Evolutionary conservation across 345 rosid species (phyloP), one percentile per base, ranked within the genome.

Genomic region (Leavenworthia alabamica): DNA sequence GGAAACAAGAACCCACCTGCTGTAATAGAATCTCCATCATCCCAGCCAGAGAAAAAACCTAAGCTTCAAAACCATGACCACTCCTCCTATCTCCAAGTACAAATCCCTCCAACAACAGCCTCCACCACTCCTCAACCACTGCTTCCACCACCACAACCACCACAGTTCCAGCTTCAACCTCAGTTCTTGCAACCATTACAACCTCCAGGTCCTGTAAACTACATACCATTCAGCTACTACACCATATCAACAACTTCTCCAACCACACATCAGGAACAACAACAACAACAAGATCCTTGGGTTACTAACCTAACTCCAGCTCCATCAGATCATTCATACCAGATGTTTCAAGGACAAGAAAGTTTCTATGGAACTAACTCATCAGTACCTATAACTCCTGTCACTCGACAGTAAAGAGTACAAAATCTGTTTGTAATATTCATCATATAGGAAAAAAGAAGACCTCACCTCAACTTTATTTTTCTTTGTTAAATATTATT

Each of bases 31-130:
- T 5, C 67, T 8, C 62, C 81, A 19, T 52, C 86, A 15, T 66
- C 83, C 50, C 81, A 78, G n/a, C 57, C 82, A 0, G 96, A 85
- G 57, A 93, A 93, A 75, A 79, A 88, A 74, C 77, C 84, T n/a
- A 93, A 80, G 87, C 70, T 73, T 15, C 87, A 85, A 37, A 77
- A 71, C 28, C 83, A 80, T 61, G 81, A 75, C 59, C 85, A 68
- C 48, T 67, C 80, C 48, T 67, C 80, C 11, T 85, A 75, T 52
- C 65, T 81, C 50, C 86, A 56, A n/a, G n/a, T n/a, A 78, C 72
- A 48, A 75, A 77, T 15, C 29, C 77, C 62, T 12, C 80, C 82
- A 42, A 86, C 89, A 50, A 87, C 81, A 9, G 82, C 86, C 46
- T 70, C 82, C 15, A 71, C 91, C 48, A 80, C 84, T 4, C 79